Base-by-base conservation (phyloP, 805 yeast species). In the Cyberlindnera mississippiensis region DNA sequence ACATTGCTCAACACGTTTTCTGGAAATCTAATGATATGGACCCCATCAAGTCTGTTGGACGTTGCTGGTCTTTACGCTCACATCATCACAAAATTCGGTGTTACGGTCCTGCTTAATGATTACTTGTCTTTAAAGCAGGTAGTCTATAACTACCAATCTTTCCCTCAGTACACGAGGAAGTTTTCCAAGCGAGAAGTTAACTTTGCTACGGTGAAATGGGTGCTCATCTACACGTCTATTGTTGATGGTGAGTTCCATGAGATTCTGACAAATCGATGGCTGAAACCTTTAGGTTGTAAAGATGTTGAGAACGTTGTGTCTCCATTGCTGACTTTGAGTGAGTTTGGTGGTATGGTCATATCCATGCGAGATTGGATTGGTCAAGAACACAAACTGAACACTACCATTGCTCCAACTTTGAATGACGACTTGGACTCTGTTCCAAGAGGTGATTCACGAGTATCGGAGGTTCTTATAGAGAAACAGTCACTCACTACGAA, bases 341-440 rank as follows among this genome's bases (percentile, higher is more conserved):
- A 93, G 58, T 95, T 89, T 56, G 99, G 99, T 27, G 99, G 99
- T 2, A 86, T 91, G 78, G 89, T 90, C 11, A 79, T 93, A 6
- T 80, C 97, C 1, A 76, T 89, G 73, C 73, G 95, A 50, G 99
- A 93, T 61, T 91, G 96, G 88, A 67, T 90, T 13, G 89, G 87
- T 4, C 76, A 76, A 4, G 76, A 76, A 41, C 85, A 82, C 16
- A 75, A 76, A 36, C 54, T 82, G 41, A 85, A 86, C 4, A 69
- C 78, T 35, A 54, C 66, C 2, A 61, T 73, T 28, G 59, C 66
- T 29, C 64, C 65, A 4, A 60, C 64, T 13, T 49, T 57, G 2
- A 72, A 52, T 4, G 68, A 61, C 33, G 72, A 72, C 33, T 76
- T 68, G 18, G 64, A 61, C 11, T 45, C 45, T 17, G 38, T 37